Evolutionary conservation across 495 filamentous ascomycete species (phyloP).

Genomic region (Penicillium lividum): DNA sequence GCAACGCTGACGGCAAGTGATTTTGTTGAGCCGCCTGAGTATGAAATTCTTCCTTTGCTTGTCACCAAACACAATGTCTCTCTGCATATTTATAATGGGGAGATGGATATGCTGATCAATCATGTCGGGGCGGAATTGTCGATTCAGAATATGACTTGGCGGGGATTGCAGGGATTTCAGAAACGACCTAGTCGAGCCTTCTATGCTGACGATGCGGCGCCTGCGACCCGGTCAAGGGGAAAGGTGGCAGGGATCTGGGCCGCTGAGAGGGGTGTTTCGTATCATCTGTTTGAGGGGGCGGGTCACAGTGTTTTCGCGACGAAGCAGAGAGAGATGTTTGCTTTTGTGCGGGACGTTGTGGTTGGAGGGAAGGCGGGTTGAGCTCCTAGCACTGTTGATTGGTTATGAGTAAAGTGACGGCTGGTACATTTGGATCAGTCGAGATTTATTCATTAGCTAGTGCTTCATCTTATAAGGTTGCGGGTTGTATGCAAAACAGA

Average conservation of each 20-base stretch:
- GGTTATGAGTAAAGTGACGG: too few species aligned
- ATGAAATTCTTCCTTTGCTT: constrained; percentile 35
- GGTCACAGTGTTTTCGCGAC: constrained; percentile 40
- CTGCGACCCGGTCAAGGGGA: not conserved
- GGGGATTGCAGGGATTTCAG: constrained; percentile 33
- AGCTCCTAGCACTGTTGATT: not conserved
- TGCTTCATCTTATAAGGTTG: too few species aligned
- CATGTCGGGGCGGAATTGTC: constrained; percentile 39
- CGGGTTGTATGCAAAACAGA: too few species aligned
- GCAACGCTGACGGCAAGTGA: constrained; percentile 23
- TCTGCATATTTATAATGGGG: constrained; percentile 42
- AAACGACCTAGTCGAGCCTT: constrained; percentile 21
- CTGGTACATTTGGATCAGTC: too few species aligned
- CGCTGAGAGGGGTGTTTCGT: constrained; percentile 36
- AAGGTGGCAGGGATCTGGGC: constrained; percentile 29
- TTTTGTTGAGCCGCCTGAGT: constrained; percentile 27
- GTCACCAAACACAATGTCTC: constrained; percentile 36
- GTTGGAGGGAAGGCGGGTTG: constrained; percentile 16
- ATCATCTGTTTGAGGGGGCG: constrained; percentile 37
- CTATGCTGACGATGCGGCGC: constrained; percentile 29
- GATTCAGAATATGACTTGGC: constrained; percentile 48
- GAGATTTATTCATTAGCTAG: too few species aligned
- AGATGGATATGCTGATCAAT: constrained; percentile 44
- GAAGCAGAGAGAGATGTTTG: constrained; percentile 41
- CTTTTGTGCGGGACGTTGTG: constrained; percentile 42